Percentiles rank a stretch among this genome's conserved stretches.
phyloP scores from a whole-genome alignment of 768 basidiomycete genomes.

The Austroboletus eburneus region DNA sequence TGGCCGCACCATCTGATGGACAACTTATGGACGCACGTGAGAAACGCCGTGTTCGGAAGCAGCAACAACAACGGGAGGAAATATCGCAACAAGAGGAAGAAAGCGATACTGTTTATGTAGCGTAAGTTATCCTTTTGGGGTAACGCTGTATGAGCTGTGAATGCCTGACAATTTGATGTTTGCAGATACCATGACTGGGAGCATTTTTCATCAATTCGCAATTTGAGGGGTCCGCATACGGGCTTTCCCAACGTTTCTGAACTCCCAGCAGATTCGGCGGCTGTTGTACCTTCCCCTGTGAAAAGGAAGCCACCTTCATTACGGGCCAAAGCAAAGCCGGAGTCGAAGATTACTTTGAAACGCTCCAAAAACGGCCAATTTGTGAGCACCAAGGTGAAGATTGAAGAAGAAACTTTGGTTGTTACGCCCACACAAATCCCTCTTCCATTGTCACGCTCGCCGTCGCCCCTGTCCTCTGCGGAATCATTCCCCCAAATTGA shows the following conservation, averaged over 20 bases:
- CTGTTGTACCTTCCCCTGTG: constrained; percentile 27
- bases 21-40: constrained; percentile 38
- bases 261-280: constrained; percentile 31
- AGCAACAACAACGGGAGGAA: constrained; percentile 31
- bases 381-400: constrained; percentile 16
- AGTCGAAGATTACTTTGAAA: constrained; percentile 13
- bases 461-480: constrained; percentile 31
- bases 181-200: constrained; percentile 89
- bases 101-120: constrained; percentile 67
- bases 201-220: constrained; percentile 92
- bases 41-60: constrained; percentile 39
- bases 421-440: constrained; percentile 33
- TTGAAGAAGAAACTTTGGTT: constrained; percentile 16
- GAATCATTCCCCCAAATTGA: constrained; percentile 23
- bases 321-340: constrained; percentile 27
- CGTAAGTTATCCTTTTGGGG: too few species aligned
- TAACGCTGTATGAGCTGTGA: too few species aligned
- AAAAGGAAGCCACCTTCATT: constrained; percentile 35
- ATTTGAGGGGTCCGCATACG: constrained; percentile 75
- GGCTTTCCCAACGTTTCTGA: constrained; percentile 68
- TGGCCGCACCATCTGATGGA: constrained; percentile 23
- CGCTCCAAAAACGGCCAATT: constrained; percentile 25
- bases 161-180: constrained; percentile 9
- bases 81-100: constrained; percentile 17
- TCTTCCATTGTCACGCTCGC: constrained; percentile 37